Base-by-base conservation (phyloP, 768 basidiomycete species). In the Xanthoconium stramineum region DNA sequence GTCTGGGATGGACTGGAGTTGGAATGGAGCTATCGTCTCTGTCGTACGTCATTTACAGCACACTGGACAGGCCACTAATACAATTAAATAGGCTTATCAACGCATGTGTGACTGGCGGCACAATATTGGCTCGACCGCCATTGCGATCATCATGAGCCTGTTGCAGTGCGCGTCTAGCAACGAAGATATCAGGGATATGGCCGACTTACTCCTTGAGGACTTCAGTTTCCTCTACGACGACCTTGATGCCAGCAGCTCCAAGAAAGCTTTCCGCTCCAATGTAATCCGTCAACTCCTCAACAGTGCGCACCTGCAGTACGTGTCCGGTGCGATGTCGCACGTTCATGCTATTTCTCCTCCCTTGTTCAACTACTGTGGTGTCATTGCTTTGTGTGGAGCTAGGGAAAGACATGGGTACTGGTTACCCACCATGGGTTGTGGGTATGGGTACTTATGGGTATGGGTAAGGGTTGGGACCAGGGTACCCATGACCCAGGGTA, bases 41-140 rank as follows among this genome's bases (percentile, higher is more conserved):
- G 44, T 56, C 17, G 50, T 56, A 13, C 0, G 8, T 29, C 5
- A 7, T 9, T 20, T 14, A 14, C 17, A 6, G 37, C 12, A 11
- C 10, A 2, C 37, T 17, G 17, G 37, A 38, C 14, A 13, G 37
- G 11, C 15, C 37, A 38, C 37, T 38, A 14, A 24, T 4, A 38
- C 12, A 38, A 38, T 3, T 14, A 4, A 24, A 29, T 9, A 52
- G 53, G 59, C 50, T 0, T 20, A 55, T 60, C 58, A 55, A 53
- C 2, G 11, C 14, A 3, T 61, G 6, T 60, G 50, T 2, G 35
- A 61, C 11, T 61, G 60, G 24, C 24, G 4, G 24, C 24, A 24
- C 24, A 24, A 24, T 24, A 24, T 24, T 24, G 24, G 24, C 24
- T 15, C 55, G 13, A 52, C 47, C 0, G 43, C 58, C 12, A 43